Percentiles rank a stretch among this genome's conserved stretches.
Evolutionary conservation across 23 red algal species (phyloP).

Genomic region (Gracilaria domingensis): DNA sequence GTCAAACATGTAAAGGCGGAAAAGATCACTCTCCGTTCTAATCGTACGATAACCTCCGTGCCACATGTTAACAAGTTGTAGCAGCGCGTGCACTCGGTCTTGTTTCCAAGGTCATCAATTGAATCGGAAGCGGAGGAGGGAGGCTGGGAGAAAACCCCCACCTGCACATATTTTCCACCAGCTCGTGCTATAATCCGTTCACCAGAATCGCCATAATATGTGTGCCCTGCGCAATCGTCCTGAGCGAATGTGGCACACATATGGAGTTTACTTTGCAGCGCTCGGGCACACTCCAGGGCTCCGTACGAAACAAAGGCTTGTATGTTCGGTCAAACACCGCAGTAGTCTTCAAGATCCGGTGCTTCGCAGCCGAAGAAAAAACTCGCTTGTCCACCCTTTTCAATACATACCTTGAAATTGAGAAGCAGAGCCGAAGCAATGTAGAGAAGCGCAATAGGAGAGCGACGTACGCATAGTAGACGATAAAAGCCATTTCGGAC

Average conservation of each 20-base stretch:
- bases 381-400: neutral
- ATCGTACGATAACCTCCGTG: constrained; percentile 64
- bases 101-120: constrained; percentile 85
- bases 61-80: constrained; percentile 78
- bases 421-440: neutral
- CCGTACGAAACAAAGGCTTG: constrained; percentile 35
- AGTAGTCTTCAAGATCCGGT: constrained; percentile 8
- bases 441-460: constrained; percentile 7
- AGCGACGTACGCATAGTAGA: neutral
- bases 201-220: constrained; percentile 65
- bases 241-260: constrained; percentile 57
- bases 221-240: constrained; percentile 60
- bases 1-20: constrained; percentile 83
- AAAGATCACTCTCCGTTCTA: constrained; percentile 31
- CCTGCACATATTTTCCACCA: constrained; percentile 16
- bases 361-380: constrained; percentile 8
- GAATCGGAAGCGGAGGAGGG: constrained; percentile 36
- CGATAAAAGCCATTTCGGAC: neutral
- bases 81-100: constrained; percentile 91
- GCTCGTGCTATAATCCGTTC: constrained; percentile 30
- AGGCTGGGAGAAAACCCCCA: too few relatives aligned
- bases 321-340: neutral
- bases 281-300: constrained; percentile 32
- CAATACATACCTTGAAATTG: constrained; percentile 9
- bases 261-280: constrained; percentile 35